Conservation (phyloP, 306 rosid genomes). For the Cicer judaicum region DNA sequence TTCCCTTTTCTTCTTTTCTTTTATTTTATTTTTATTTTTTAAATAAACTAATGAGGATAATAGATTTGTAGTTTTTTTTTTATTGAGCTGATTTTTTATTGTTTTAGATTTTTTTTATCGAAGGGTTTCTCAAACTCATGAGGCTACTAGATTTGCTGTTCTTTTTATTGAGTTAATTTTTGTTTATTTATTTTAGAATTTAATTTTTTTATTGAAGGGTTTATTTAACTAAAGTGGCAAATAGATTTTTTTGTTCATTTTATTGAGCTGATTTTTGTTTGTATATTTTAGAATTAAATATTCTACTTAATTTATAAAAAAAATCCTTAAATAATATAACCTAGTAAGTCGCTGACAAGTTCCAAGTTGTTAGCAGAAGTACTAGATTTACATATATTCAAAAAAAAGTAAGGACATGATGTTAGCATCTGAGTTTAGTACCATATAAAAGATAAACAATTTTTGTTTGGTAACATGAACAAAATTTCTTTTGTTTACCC, state of each 20-base stretch:
- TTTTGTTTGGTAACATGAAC: background rate
- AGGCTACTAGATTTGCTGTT: background rate
- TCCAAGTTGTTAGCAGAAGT: slow-evolving; percentile 22
- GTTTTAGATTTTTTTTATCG: background rate
- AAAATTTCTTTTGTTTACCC: background rate
- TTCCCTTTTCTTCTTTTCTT: background rate
- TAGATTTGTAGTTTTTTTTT: background rate
- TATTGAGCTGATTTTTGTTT: slow-evolving; percentile 14
- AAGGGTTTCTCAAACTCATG: background rate
- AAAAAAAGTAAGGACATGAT: slow-evolving; percentile 24
- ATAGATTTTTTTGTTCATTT: background rate
- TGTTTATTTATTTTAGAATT: slow-evolving; percentile 5
- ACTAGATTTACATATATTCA: slow-evolving; percentile 47
- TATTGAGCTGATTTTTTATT: no score
- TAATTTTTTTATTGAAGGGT: no score
- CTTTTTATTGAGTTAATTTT: background rate
- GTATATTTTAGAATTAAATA: background rate
- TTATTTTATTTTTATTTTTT: background rate
- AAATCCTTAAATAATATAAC: slow-evolving; percentile 5
- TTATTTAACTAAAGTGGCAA: background rate
- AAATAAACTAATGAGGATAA: background rate
- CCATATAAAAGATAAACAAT: slow-evolving; percentile 23
- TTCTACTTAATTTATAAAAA: background rate
- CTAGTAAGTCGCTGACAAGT: slow-evolving; percentile 12
- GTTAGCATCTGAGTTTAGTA: slow-evolving; percentile 5